These are phyloP conservation scores for Rhizophagus prolifer DNA, from an alignment of 192 early-diverging fungal species.

Conservation along the genomic window DNA sequence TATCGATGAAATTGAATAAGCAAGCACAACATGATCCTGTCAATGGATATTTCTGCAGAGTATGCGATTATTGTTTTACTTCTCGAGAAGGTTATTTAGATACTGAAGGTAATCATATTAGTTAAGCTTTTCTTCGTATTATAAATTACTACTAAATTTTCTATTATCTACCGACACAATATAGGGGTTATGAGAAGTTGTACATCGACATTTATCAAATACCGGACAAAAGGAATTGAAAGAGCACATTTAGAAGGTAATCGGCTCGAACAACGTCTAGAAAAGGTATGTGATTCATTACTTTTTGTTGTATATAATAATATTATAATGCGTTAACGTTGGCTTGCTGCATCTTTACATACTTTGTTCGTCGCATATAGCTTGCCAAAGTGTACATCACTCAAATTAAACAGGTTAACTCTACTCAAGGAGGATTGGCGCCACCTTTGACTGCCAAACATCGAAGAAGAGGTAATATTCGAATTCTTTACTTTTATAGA, in stretches of 20 bases:
- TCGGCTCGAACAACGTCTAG: conserved; percentile 70
- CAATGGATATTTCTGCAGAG: conserved; percentile 57
- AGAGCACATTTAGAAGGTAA: conserved; percentile 67
- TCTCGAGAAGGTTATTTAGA: conserved; percentile 43
- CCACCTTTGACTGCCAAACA: conserved; percentile 40
- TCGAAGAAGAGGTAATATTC: conserved; percentile 38
- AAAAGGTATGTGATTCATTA: conserved; percentile 47
- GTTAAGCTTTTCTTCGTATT: neutral
- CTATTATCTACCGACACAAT: neutral
- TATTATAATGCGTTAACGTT: neutral
- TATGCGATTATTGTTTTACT: conserved; percentile 57
- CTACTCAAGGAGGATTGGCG: conserved; percentile 33
- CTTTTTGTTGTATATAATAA: too few species aligned
- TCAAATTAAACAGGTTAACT: conserved; percentile 31
- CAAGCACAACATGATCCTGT: conserved; percentile 59
- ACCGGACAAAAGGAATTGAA: conserved; percentile 53
- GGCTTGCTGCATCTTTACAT: neutral
- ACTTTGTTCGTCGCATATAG: conserved; percentile 21
- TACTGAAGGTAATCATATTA: conserved; percentile 37
- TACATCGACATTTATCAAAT: conserved; percentile 52
- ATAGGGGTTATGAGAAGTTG: conserved; percentile 47
- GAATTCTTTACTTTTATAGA: neutral
- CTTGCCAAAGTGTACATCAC: conserved; percentile 31
- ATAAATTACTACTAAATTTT: neutral
- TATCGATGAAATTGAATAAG: conserved; percentile 55